These are phyloP conservation scores for Thermoascus crustaceus DNA, from an alignment of 2,329 filamentous ascomycete species.

Conservation along the genomic window DNA sequence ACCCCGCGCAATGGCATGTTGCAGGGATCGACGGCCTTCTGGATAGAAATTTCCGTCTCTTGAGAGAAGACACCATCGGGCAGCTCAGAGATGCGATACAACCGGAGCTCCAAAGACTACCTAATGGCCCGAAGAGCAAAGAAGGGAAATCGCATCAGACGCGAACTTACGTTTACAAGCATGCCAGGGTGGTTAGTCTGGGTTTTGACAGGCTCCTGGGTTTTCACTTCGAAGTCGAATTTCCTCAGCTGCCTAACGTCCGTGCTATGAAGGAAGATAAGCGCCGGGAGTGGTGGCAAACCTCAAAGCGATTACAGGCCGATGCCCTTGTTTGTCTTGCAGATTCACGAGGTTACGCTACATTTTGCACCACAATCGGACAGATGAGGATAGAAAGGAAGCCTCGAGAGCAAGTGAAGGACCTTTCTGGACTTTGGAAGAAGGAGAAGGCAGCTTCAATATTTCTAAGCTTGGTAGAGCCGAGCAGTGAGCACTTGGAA, in stretches of 20 bases:
- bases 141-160: constrained; percentile 7
- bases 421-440: constrained; percentile 14
- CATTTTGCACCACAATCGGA: constrained; percentile 20
- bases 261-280: constrained; percentile 3
- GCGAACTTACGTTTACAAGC: constrained; percentile 9
- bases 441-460: constrained; percentile 20
- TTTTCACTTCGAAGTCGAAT: constrained; percentile 15
- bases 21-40: constrained; percentile 20
- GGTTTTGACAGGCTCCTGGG: constrained; percentile 13
- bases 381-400: constrained; percentile 11
- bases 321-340: constrained; percentile 22
- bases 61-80: constrained; percentile 28
- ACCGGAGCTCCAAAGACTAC: constrained; percentile 4
- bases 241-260: constrained; percentile 18
- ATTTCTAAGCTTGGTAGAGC: constrained; percentile 19
- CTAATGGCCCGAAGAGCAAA: constrained; percentile 7
- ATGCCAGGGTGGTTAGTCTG: constrained; percentile 7
- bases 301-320: constrained; percentile 21
- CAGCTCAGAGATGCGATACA: constrained; percentile 25
- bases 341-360: constrained; percentile 9
- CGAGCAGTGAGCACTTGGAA: constrained; percentile 13
- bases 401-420: constrained; percentile 5
- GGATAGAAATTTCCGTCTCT: constrained; percentile 30
- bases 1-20: constrained; percentile 21
- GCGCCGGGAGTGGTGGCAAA: constrained; percentile 21